Base-by-base conservation (phyloP, 768 basidiomycete genomes). In the Collybia sordida region DNA sequence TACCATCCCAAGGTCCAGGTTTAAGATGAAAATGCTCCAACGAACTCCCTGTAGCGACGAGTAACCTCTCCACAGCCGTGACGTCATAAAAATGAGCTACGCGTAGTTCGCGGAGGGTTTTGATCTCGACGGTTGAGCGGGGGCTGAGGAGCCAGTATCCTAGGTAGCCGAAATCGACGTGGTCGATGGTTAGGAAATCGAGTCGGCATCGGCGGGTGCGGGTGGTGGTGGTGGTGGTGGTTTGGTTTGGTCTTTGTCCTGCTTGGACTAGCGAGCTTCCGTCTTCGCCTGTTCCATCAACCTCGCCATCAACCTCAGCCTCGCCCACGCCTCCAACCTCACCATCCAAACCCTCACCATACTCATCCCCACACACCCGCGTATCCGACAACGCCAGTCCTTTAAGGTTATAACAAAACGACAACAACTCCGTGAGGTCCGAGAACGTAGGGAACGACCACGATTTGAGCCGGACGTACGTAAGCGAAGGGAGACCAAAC, bases 11-110 rank as follows among this genome's bases (percentile, higher is more conserved):
- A 42, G 62, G 57, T 4, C 71, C 73, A 25, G 74, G 73, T 51
- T 77, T 77, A 51, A 77, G 64, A 54, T 75, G 73, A 37, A 77
- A 66, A 52, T 71, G 68, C 55, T 75, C 70, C 6, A 77, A 58
- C 12, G 73, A 68, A 6, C 49, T 45, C 12, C 72, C 72, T 12
- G 71, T 64, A 1, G 62, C 59, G 7, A 52, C 53, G 18, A 77
- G 59, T 24, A 77, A 65, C 58, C 62, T 66, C 27, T 70, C 64
- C 36, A 74, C 62, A 21, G 67, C 65, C 9, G 58, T 47, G 12
- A 67, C 55, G 53, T 73, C 71, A 37, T 65, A 65, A 50, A 71
- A 74, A 50, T 74, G 71, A 1, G 73, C 71, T 28, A 77, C 62
- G 18, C 73, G 68, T 24, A 77, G 60, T 52, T 77, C 75, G 17